Evolutionary conservation across 768 basidiomycete species (phyloP).

Genomic region (Boletus reticulatus): DNA sequence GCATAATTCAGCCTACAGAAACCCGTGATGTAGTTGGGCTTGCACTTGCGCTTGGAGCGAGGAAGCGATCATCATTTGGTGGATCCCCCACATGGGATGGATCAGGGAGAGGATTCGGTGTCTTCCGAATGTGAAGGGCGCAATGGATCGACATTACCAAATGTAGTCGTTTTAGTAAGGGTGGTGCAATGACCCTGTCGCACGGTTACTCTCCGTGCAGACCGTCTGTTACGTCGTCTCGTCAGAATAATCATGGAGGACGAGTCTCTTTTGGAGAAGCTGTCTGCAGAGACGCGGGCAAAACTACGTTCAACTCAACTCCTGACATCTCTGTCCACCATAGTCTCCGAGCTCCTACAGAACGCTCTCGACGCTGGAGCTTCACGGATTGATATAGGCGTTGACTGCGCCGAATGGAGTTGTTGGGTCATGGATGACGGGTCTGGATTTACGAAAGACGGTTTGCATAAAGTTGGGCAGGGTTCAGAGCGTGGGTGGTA

Average conservation of each 20-base stretch:
- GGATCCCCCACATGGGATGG: slow-evolving; percentile 61
- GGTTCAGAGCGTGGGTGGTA: slow-evolving; percentile 59
- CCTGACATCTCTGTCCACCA: slow-evolving; percentile 74
- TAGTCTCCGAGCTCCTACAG: slow-evolving; percentile 84
- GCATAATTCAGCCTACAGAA: slow-evolving; percentile 85
- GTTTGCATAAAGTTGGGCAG: slow-evolving; percentile 52
- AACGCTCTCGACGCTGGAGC: slow-evolving; percentile 87
- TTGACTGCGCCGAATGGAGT: slow-evolving; percentile 76
- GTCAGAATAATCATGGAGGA: slow-evolving; percentile 15
- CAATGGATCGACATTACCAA: slow-evolving; percentile 21
- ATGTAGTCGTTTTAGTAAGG: slow-evolving; percentile 25
- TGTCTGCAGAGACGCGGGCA: slow-evolving; percentile 62
- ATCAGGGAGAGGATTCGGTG: slow-evolving; percentile 71
- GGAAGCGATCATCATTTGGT: slow-evolving; percentile 30
- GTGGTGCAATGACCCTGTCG: neutral
- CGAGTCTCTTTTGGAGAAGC: slow-evolving; percentile 30
- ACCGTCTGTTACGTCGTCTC: neutral
- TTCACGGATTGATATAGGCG: slow-evolving; percentile 61
- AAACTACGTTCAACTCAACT: slow-evolving; percentile 82
- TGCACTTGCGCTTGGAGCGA: slow-evolving; percentile 75
- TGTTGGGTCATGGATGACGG: slow-evolving; percentile 91
- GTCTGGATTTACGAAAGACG: slow-evolving; percentile 62
- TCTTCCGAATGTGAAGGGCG: slow-evolving; percentile 76
- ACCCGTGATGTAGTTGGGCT: slow-evolving; percentile 87
- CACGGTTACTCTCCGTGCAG: too few species aligned